A percentile compares a stretch with the other conserved stretches of the same genome.
phyloP scores from a whole-genome alignment of 108 stramenopile genomes.

The Conticribra guillardii region DNA sequence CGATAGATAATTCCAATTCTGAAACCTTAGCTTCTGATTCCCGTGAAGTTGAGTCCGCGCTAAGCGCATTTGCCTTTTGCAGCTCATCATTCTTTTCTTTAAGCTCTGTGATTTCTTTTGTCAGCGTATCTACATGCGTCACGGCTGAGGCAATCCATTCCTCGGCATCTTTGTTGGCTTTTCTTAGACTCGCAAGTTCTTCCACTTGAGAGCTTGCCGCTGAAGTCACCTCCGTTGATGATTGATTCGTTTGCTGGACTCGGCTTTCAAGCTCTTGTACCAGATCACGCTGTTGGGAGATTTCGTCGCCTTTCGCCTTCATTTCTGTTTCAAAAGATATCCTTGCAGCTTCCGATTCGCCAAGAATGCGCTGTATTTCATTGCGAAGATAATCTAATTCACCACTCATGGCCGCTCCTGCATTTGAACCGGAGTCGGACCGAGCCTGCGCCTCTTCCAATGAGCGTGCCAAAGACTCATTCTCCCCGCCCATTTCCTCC shows the following conservation, averaged over 20 bases:
- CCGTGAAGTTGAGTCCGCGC: slow-evolving; percentile 18
- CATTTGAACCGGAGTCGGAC: background rate
- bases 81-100: slow-evolving; percentile 33
- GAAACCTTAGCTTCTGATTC: slow-evolving; percentile 33
- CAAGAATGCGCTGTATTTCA: slow-evolving; percentile 15
- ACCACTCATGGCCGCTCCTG: background rate
- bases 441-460: slow-evolving; percentile 25
- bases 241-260: slow-evolving; percentile 41
- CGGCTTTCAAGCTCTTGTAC: slow-evolving; percentile 36
- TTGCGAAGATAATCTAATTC: slow-evolving; percentile 23
- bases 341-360: background rate
- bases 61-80: too few species aligned
- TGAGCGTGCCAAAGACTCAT: slow-evolving; percentile 31
- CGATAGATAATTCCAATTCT: slow-evolving; percentile 31
- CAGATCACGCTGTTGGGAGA: slow-evolving; percentile 22
- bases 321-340: slow-evolving; percentile 18
- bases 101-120: slow-evolving; percentile 51
- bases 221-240: background rate
- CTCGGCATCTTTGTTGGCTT: slow-evolving; percentile 69
- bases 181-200: slow-evolving; percentile 32
- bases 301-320: slow-evolving; percentile 45
- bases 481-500: slow-evolving; percentile 68
- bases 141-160: slow-evolving; percentile 85
- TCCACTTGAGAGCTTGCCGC: background rate
- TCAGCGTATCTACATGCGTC: slow-evolving; percentile 60